Base-by-base conservation (phyloP, 2,329 filamentous ascomycete genomes). In the Monosporascus cannonballus region DNA sequence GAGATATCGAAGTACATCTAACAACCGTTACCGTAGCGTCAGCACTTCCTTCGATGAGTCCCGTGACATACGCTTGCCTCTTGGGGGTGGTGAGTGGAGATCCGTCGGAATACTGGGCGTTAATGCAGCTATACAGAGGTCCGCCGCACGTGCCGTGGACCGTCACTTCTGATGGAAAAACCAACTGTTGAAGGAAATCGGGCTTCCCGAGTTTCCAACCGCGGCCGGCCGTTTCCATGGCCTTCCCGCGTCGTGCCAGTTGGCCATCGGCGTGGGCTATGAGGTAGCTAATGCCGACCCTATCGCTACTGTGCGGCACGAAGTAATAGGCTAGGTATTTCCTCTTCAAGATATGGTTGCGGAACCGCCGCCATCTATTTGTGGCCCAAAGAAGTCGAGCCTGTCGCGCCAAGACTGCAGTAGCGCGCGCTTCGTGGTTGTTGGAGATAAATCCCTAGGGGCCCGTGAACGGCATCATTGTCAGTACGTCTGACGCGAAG, bases 401-500 rank as follows among this genome's bases (percentile, higher is more conserved):
- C 67, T 67, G 15, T 67, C 59, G n/a, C 70, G 67, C 67, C 68
- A 73, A 47, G 68, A 68, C 11, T 48, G 51, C 14, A 73, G 57
- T 20, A 73, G 63, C 15, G 57, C 54, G 25, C 67, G 64, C 53
- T 73, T 73, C 69, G 56, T 73, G 63, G 51, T 68, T 64, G 46
- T 71, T 69, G 54, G 62, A 51, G 15, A 74, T 67, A 49, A 70
- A 70, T 0, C 71, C 71, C 62, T 70, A 73, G 3, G 70, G 61
- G 3, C 65, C 47, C 4, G 58, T 61, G 53, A 74, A 74, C 2
- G 63, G 64, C 8, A 74, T 62, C 62, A 69, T 68, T 7, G 67
- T 69, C 65, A 74, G 70, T 41, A 72, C 67, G 47, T 74, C 72
- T 4, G 70, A 69, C 2, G 71, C 69, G 54, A 72, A 73, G 52